Conservation (phyloP, 805 yeast genomes). For the Saturnispora besseyi region DNA sequence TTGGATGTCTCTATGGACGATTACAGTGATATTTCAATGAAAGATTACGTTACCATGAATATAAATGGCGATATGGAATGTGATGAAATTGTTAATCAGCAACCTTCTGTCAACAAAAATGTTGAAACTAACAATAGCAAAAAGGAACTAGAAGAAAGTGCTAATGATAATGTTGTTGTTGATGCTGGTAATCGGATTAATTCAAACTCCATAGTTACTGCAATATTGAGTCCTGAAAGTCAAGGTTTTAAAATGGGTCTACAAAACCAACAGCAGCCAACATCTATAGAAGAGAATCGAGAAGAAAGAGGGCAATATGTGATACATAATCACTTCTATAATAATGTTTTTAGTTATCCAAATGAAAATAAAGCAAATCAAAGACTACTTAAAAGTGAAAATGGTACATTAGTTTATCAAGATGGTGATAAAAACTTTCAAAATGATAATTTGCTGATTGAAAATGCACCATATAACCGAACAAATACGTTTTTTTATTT, state of each 20-base stretch:
- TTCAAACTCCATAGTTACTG: slow-evolving; percentile 7
- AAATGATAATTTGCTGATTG: neutral
- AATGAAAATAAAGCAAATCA: neutral
- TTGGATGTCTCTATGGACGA: neutral
- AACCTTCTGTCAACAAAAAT: neutral
- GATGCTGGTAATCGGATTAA: neutral
- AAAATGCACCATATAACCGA: too few species aligned
- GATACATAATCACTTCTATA: slow-evolving; percentile 13
- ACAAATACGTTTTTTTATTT: neutral
- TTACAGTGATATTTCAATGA: slow-evolving; percentile 2
- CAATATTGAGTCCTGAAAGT: slow-evolving; percentile 9
- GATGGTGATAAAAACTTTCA: neutral
- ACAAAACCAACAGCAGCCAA: neutral
- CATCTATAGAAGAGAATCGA: neutral
- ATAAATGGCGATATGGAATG: neutral
- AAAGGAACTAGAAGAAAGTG: neutral
- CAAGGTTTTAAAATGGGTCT: slow-evolving; percentile 10
- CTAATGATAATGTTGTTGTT: neutral
- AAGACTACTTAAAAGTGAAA: neutral
- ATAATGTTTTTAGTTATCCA: slow-evolving; percentile 1
- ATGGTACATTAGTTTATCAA: neutral
- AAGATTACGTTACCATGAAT: neutral
- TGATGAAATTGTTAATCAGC: neutral
- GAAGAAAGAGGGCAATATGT: neutral
- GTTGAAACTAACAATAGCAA: neutral